A percentile compares a stretch with the other conserved stretches of the same genome.
Conservation (phyloP, 2,329 filamentous ascomycete genomes). For the Pestalotiopsis sp. region DNA sequence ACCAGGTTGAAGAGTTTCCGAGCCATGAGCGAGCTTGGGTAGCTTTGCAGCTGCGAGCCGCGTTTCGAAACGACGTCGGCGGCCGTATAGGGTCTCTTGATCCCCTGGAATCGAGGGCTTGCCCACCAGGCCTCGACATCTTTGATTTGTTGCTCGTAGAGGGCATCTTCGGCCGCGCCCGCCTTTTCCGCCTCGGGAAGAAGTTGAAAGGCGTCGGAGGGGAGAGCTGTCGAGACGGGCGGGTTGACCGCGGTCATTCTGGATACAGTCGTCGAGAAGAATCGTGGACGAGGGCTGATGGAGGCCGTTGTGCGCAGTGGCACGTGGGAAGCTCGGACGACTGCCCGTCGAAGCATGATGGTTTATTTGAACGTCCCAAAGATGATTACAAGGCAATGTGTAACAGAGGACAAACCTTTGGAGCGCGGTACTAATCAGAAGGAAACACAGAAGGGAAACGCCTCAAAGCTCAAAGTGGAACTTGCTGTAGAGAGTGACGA, state of each 20-base stretch:
- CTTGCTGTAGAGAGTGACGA: no score
- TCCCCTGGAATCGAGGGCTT: constrained; percentile 80
- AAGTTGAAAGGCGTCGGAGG: constrained; percentile 83
- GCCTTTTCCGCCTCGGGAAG: constrained; percentile 77
- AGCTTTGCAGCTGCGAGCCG: constrained; percentile 82
- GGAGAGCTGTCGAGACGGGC: constrained; percentile 60
- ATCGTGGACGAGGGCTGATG: constrained; percentile 20
- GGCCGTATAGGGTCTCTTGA: constrained; percentile 88
- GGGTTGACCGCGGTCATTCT: constrained; percentile 63
- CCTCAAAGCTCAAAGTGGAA: no score
- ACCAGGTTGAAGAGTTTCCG: constrained; percentile 91
- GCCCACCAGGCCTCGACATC: constrained; percentile 92
- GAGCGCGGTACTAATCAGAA: background rate
- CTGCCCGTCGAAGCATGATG: constrained; percentile 31
- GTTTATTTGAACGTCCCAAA: background rate
- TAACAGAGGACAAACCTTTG: background rate
- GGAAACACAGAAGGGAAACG: no score
- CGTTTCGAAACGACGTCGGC: constrained; percentile 93
- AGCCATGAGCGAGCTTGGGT: constrained; percentile 93
- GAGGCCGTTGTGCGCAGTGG: constrained; percentile 17
- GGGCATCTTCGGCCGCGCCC: constrained; percentile 77
- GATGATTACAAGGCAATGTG: background rate
- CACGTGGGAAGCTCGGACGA: constrained; percentile 25
- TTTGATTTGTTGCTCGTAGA: constrained; percentile 81
- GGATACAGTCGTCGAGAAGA: constrained; percentile 40